These are phyloP conservation scores for Brassica carinata DNA, from an alignment of 345 rosid species.

Conservation along the genomic window DNA sequence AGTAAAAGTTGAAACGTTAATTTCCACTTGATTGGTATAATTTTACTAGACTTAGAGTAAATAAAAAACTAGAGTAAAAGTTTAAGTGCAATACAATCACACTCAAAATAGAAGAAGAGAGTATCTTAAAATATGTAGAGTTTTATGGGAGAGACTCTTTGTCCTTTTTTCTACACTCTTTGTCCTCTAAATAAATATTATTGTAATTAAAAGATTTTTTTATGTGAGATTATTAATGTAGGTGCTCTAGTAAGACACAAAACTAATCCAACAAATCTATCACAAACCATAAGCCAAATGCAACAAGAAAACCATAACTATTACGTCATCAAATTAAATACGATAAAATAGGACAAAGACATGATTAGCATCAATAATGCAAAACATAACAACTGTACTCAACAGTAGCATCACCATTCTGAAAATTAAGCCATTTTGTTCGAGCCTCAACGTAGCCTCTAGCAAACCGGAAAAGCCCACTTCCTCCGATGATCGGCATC, in stretches of 20 bases:
- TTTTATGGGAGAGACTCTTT: too few relatives aligned
- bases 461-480: constrained; percentile 77
- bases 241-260: not conserved
- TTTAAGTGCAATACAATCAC: too few relatives aligned
- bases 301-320: not conserved
- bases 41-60: too few relatives aligned
- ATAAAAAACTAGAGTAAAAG: too few relatives aligned
- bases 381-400: constrained; percentile 59
- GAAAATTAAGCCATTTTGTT: constrained; percentile 46
- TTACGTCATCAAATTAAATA: constrained; percentile 15
- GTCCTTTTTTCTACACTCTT: too few relatives aligned
- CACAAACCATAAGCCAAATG: constrained; percentile 8
- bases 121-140: too few relatives aligned
- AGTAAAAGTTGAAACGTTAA: too few relatives aligned
- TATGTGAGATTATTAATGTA: too few relatives aligned
- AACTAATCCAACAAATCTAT: not conserved
- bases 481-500: constrained; percentile 78
- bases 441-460: constrained; percentile 66
- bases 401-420: constrained; percentile 48
- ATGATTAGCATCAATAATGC: constrained; percentile 47
- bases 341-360: not conserved
- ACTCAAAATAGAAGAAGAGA: too few relatives aligned
- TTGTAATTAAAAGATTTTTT: too few relatives aligned
- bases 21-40: too few relatives aligned
- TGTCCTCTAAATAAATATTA: too few relatives aligned